These are phyloP conservation scores for Termitomyces sp. DNA, from an alignment of 768 basidiomycete species.

Conservation along the genomic window DNA sequence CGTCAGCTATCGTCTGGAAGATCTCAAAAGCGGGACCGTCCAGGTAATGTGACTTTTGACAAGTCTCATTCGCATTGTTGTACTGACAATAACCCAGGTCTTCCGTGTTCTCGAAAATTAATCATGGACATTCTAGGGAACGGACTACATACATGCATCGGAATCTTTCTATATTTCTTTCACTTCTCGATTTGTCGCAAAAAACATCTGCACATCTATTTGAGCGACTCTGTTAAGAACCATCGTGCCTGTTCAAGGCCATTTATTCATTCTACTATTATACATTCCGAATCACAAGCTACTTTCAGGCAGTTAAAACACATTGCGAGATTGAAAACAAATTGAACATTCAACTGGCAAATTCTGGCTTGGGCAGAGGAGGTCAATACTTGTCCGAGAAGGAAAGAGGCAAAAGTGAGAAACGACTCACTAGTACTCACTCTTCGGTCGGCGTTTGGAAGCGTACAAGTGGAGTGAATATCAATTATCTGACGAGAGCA, in stretches of 20 bases:
- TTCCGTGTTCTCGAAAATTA: slow-evolving; percentile 38
- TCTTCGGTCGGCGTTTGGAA: background rate
- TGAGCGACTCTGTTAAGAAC: background rate
- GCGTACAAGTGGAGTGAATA: slow-evolving; percentile 1
- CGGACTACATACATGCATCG: background rate
- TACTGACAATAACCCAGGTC: slow-evolving; percentile 16
- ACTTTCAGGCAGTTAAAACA: background rate
- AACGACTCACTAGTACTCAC: slow-evolving; percentile 12
- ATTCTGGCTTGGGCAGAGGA: background rate
- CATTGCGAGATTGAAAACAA: background rate
- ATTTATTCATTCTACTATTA: slow-evolving; percentile 9
- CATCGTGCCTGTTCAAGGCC: background rate
- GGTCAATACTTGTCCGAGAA: background rate
- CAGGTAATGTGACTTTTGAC: slow-evolving; percentile 48
- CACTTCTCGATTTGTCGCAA: background rate
- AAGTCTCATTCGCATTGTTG: background rate
- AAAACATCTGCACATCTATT: slow-evolving; percentile 3
- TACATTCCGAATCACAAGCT: slow-evolving; percentile 4
- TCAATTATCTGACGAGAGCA: slow-evolving; percentile 37
- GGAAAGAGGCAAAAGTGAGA: background rate
- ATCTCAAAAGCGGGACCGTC: slow-evolving; percentile 80
- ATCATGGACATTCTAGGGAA: background rate
- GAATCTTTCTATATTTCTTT: background rate
- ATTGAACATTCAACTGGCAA: background rate
- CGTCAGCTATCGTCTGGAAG: slow-evolving; percentile 22